Evolutionary conservation across 1,284 basidiomycete species (phyloP), one percentile per base, ranked within the genome.

Genomic region (Binderoboletus segoi): DNA sequence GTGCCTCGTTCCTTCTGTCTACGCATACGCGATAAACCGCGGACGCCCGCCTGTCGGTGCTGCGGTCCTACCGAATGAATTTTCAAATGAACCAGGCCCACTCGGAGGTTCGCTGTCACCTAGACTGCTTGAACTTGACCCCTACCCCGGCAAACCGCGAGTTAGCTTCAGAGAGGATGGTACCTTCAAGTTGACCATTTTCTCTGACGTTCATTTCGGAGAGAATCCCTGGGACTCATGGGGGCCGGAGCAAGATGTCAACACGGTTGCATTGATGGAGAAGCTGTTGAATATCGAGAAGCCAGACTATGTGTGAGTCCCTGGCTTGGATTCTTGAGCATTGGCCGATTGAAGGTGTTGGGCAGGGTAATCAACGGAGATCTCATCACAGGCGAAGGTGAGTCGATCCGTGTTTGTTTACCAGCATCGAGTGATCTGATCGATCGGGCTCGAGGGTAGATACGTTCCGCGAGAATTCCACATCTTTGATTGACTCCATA

Each of bases 181-280:
- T 2, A 82, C 81, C 1, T 86, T 88, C 76, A 87, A 86, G 67
- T 64, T 89, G 45, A 86, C 83, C 16, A 77, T 89, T 5, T 86
- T 88, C 66, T 86, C 84, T 4, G 86, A 88, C 62, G 66, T 87
- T 32, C 86, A 88, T 63, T 88, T 78, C 57, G 86, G 86, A 23
- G 86, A 87, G 68, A 85, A 87, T 62, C 84, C 85, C 8, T 86
- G 84, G 83, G 84, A 85, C 51, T 68, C 58, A 11, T 86, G 85
- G 84, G 86, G 86, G 0, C 83, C 81, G 21, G 68, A 79, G 60
- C 85, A 88, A 61, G 86, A 88, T 59, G 67, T 75, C 24, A 83
- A 86, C 44, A 86, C 83, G 53, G 75, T 74, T 1, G 66, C 66
- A n/a, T 63, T 88, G 56, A 84, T 87, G 82, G 75, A 77, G 26